A percentile compares a stretch with the other conserved stretches of the same genome.
Evolutionary conservation across 73 alveolate species (phyloP).

Genomic region (Halteria grandinella): DNA sequence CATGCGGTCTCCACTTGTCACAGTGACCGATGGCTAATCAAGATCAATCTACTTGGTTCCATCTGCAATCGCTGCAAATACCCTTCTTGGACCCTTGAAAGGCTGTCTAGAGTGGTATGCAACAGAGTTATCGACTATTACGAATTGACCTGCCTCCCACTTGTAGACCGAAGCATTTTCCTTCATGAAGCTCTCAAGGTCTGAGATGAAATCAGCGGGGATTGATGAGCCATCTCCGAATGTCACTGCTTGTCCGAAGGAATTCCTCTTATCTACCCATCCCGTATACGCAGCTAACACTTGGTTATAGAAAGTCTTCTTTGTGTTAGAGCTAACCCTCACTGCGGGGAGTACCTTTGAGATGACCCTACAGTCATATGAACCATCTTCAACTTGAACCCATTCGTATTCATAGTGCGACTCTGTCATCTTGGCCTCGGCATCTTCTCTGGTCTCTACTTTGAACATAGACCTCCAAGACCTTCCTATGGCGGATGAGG

Average conservation of each 20-base stretch:
- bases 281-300: constrained; percentile 56
- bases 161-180: constrained; percentile 15
- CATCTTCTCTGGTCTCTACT: constrained; percentile 40
- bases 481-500: constrained; percentile 39
- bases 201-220: background rate
- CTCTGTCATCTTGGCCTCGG: constrained; percentile 35
- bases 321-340: constrained; percentile 1
- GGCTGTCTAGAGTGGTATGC: constrained; percentile 37
- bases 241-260: constrained; percentile 11
- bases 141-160: constrained; percentile 30
- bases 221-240: constrained; percentile 16
- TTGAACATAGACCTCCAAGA: constrained; percentile 47
- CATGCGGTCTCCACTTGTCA: constrained; percentile 43
- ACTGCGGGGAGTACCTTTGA: constrained; percentile 44
- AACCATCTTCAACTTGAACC: constrained; percentile 45
- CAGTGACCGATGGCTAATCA: background rate
- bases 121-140: constrained; percentile 14
- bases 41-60: constrained; percentile 29
- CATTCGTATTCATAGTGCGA: constrained; percentile 42
- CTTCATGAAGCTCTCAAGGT: constrained; percentile 1
- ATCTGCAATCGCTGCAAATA: constrained; percentile 29
- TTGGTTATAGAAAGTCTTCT: constrained; percentile 30
- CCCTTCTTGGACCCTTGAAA: constrained; percentile 22
- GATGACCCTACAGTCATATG: constrained; percentile 25
- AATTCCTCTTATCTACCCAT: constrained; percentile 52